A percentile compares a stretch with the other conserved stretches of the same genome.
Conservation (phyloP, 202 grass and related monocot genomes). For the Musa balbisiana region DNA sequence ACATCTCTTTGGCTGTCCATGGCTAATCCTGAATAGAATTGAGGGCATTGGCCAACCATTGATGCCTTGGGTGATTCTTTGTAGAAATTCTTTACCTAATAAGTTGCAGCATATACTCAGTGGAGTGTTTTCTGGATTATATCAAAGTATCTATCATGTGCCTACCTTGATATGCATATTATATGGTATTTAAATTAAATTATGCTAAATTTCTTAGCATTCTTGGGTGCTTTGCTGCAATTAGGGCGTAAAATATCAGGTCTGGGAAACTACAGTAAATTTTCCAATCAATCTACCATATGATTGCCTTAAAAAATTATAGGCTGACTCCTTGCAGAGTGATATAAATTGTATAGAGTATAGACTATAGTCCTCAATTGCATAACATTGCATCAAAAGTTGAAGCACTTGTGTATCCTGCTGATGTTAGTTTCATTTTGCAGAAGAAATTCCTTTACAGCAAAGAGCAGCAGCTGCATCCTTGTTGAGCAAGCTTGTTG, state of each 20-base stretch:
- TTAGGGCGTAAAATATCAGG: background rate
- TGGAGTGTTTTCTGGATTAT: background rate
- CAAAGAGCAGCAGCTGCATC: slow-evolving; percentile 92
- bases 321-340: background rate
- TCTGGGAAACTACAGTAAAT: background rate
- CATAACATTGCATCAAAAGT: background rate
- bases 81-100: background rate
- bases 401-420: slow-evolving; percentile 17
- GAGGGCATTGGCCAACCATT: background rate
- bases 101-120: background rate
- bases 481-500: slow-evolving; percentile 84
- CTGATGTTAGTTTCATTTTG: slow-evolving; percentile 30
- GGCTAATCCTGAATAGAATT: background rate
- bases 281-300: background rate
- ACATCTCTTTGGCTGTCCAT: background rate
- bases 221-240: background rate
- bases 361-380: background rate
- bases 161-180: background rate
- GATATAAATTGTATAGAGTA: background rate
- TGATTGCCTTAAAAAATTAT: background rate
- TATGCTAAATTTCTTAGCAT: no score
- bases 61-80: background rate
- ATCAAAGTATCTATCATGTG: background rate
- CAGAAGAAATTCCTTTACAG: slow-evolving; percentile 88
- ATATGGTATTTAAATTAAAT: background rate